Evolutionary conservation across 805 yeast genomes (phyloP).

Genomic region (Candida coquimbonensis): DNA sequence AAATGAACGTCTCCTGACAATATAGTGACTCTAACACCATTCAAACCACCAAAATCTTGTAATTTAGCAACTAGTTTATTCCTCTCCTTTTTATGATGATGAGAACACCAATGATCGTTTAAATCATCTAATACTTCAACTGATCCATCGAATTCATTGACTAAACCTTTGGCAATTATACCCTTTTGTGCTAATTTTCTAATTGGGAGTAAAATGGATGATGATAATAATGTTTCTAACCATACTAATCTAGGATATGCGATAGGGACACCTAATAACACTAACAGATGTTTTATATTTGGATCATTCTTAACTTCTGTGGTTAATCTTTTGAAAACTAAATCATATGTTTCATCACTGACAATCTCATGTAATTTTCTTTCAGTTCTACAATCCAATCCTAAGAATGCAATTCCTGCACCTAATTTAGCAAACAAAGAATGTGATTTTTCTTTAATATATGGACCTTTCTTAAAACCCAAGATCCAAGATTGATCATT

Average conservation of each 20-base stretch:
- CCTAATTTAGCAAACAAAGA: slow-evolving; percentile 74
- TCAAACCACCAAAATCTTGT: slow-evolving; percentile 55
- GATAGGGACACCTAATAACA: slow-evolving; percentile 91
- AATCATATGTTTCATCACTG: slow-evolving; percentile 45
- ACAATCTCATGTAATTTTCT: slow-evolving; percentile 58
- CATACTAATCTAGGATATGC: slow-evolving; percentile 92
- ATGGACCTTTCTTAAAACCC: slow-evolving; percentile 56
- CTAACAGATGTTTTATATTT: slow-evolving; percentile 64
- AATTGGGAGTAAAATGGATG: slow-evolving; percentile 55
- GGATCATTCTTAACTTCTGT: slow-evolving; percentile 45
- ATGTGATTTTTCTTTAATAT: slow-evolving; percentile 56
- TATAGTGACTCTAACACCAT: slow-evolving; percentile 72
- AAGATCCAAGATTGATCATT: slow-evolving; percentile 55
- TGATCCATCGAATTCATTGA: slow-evolving; percentile 88
- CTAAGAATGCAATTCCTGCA: slow-evolving; percentile 59
- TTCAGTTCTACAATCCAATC: slow-evolving; percentile 92
- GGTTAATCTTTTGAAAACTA: slow-evolving; percentile 52
- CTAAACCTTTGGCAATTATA: slow-evolving; percentile 59
- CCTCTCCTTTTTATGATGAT: slow-evolving; percentile 79
- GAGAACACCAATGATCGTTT: slow-evolving; percentile 95
- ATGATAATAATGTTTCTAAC: slow-evolving; percentile 71
- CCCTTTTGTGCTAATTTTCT: slow-evolving; percentile 56
- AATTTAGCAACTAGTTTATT: slow-evolving; percentile 57
- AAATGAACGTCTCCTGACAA: slow-evolving; percentile 92
- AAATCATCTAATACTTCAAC: slow-evolving; percentile 89